Base-by-base conservation (phyloP, 2,329 filamentous ascomycete species). In the Aphanoascus verrucosus region DNA sequence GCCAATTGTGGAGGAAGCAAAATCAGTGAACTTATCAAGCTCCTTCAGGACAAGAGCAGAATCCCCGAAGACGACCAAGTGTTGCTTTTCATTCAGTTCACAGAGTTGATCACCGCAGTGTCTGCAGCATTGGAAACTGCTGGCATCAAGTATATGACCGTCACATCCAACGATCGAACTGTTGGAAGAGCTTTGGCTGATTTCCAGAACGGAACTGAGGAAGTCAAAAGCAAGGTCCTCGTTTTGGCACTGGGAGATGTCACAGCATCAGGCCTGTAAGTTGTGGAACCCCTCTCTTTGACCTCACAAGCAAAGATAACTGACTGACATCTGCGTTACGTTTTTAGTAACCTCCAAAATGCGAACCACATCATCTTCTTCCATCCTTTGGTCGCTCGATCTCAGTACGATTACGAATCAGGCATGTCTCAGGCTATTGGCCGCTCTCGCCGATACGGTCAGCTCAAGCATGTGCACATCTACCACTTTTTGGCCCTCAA, bases 281-380 rank as follows among this genome's bases (percentile, higher is more conserved):
- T 72, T 52, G 7, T 38, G 2, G 14, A 5, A 6, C 34, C 17
- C n/a, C 6, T 14, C 6, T 37, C 15, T 32, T 31, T 23, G 34
- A 28, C 35, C 42, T 14, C 23, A 32, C 42, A 51, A 14, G 15
- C 17, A 11, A 20, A 23, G 11, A 43, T 44, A 11, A 15, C 11
- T 46, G 4, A 49, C 17, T 14, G 32, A 37, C 41, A 59, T 42
- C 51, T 44, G 43, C 3, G 35, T 19, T 28, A 23, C 8, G n/a
- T 52, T 14, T 40, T 34, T 55, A 80, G 77, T 8, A 85, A 86
- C 57, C 65, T 86, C 1, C 78, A 80, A 45, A 75, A 74, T 38
- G 81, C 81, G 0, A 84, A 83, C 56, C 80, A 85, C 54, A 69
- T 85, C 35, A 74, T 86, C 32, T 85, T 86, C 63, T 64, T 83